These are phyloP conservation scores for Scytalidium sp. DNA, from an alignment of 2,329 filamentous ascomycete species.

Conservation along the genomic window DNA sequence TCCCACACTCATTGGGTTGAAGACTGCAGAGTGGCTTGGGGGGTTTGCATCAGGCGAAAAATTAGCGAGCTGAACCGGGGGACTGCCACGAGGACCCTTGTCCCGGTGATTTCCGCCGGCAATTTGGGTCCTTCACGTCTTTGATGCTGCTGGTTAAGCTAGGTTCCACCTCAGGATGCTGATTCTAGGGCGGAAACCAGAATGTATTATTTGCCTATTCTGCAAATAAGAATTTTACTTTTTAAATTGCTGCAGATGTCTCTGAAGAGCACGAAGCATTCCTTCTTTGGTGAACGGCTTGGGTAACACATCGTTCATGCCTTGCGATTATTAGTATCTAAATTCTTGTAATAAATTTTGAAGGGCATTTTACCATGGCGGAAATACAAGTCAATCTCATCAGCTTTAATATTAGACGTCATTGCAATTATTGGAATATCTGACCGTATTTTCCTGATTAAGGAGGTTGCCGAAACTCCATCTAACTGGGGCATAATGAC, in stretches of 20 bases:
- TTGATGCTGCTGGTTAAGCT: constrained; percentile 21
- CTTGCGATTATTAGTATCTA: constrained; percentile 44
- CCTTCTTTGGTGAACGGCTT: constrained; percentile 94
- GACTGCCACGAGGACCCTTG: constrained; percentile 28
- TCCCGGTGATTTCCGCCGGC: constrained; percentile 28
- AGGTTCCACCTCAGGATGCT: constrained; percentile 25
- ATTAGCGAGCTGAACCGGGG: constrained; percentile 25
- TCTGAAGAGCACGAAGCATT: constrained; percentile 81
- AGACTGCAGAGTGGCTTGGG: constrained; percentile 20
- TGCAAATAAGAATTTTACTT: constrained; percentile 45
- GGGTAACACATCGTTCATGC: constrained; percentile 95
- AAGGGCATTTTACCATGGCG: constrained; percentile 74
- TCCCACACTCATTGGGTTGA: constrained; percentile 20
- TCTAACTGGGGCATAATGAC: constrained; percentile 98
- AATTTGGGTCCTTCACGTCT: constrained; percentile 28
- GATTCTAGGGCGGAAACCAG: constrained; percentile 20
- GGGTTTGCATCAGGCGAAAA: constrained; percentile 21
- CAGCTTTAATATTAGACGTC: constrained; percentile 96
- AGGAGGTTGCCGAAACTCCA: constrained; percentile 88
- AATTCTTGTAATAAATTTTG: constrained; percentile 8
- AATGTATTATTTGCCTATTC: constrained; percentile 18
- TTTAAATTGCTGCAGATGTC: constrained; percentile 81
- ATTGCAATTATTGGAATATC: constrained; percentile 91
- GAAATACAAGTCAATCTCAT: constrained; percentile 97
- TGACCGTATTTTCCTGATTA: constrained; percentile 83